Evolutionary conservation across 345 rosid species (phyloP).

Genomic region (Pistacia integerrima): DNA sequence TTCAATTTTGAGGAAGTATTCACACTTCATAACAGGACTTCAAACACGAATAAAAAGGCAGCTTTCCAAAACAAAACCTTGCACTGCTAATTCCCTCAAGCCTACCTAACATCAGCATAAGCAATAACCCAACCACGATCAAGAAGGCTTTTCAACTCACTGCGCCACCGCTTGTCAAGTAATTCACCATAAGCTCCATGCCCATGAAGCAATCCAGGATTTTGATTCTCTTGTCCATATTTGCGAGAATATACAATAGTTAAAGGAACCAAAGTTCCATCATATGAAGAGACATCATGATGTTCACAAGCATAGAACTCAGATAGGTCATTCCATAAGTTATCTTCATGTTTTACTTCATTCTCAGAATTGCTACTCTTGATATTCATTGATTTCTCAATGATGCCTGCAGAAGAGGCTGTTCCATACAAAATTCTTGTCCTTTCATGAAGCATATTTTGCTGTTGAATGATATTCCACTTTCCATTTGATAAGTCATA

Average conservation of each 20-base stretch:
- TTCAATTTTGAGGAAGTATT: background rate
- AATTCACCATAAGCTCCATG: constrained; percentile 97
- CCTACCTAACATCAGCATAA: constrained; percentile 95
- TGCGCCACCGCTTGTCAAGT: constrained; percentile 88
- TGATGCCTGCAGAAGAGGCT: constrained; percentile 43
- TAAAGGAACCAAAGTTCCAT: constrained; percentile 79
- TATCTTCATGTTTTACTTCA: constrained; percentile 54
- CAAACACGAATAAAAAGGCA: constrained; percentile 8
- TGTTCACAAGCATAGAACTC: constrained; percentile 87
- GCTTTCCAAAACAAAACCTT: background rate
- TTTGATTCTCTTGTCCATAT: constrained; percentile 42
- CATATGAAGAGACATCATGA: constrained; percentile 62
- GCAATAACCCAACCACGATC: constrained; percentile 98
- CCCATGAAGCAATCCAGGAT: constrained; percentile 82
- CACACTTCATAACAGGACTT: constrained; percentile 8
- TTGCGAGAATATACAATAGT: constrained; percentile 69
- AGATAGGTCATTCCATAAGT: constrained; percentile 90
- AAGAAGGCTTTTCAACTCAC: constrained; percentile 93
- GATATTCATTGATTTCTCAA: constrained; percentile 36
- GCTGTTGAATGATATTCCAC: constrained; percentile 94
- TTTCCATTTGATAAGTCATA: constrained; percentile 74
- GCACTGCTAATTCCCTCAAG: constrained; percentile 5
- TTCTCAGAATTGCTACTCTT: constrained; percentile 31
- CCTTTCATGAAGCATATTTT: constrained; percentile 91
- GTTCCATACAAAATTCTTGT: constrained; percentile 84